Base-by-base conservation (phyloP, 1,139 yeast genomes). In the Torulaspora globosa region DNA sequence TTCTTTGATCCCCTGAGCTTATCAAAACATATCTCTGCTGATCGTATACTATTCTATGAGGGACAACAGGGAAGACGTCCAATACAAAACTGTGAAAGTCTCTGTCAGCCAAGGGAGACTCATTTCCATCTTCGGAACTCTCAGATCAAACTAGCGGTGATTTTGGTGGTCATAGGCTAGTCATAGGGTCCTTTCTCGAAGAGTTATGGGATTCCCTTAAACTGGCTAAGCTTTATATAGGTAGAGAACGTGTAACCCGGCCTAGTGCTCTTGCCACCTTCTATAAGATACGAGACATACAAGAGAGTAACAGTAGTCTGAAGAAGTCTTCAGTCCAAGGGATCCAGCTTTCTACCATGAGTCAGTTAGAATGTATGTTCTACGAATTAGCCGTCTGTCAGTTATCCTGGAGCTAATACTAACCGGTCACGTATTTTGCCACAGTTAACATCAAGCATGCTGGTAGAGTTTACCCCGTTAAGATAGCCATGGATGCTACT, bases 401-500 rank as follows among this genome's bases (percentile, higher is more conserved):
- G 11, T 6, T 24, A 3, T 11, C 9, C 9, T 11, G 11, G 27
- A 3, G 27, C 27, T 11, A 3, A 4, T 24, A 24, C 27, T 24
- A 24, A 24, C 27, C 27, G 9, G 27, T 9, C 11, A 9, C 27
- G 1, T 26, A 14, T 29, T 14, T 12, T 16, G 18, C 29, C 5
- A 12, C 10, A 37, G 66, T 70, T 32, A 63, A 53, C 30, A 83
- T 90, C 48, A 87, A 86, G 63, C 90, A 90, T 68, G 82, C 95
- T 1, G 97, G 97, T 32, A 88, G 88, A 61, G 72, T 79, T 3
- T 82, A 85, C 66, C 84, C 85, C 16, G 72, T 92, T 33, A 80
- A 78, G 23, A 72, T 90, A 42, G 75, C 73, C 28, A 69, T 73
- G 3, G 60, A 63, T 6, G 82, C 80, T 40, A 74, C 78, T 2